A percentile compares a stretch with the other conserved stretches of the same genome.
These are phyloP conservation scores for Lasiodiplodia gonubiensis DNA, from an alignment of 2,329 filamentous ascomycete genomes.

Conservation along the genomic window DNA sequence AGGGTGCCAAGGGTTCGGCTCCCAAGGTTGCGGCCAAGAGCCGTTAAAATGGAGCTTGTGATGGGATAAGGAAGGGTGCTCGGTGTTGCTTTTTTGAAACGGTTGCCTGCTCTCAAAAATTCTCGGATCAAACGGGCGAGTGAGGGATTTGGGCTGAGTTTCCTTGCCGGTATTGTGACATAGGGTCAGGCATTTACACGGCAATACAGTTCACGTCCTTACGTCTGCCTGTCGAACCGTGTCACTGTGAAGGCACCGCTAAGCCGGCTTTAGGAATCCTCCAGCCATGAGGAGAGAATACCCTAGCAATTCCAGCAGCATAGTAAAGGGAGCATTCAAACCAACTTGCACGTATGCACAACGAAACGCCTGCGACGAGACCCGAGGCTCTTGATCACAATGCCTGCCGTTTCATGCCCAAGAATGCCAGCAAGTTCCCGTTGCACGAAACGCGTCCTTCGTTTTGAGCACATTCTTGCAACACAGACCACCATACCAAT, in stretches of 20 bases:
- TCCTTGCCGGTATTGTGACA: constrained; percentile 28
- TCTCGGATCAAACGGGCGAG: constrained; percentile 23
- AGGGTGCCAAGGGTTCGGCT: constrained; percentile 89
- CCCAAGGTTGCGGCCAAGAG: constrained; percentile 84
- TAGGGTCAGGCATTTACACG: constrained; percentile 29
- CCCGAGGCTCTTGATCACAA: not conserved
- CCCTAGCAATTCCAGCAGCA: constrained; percentile 7
- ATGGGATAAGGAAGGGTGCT: constrained; percentile 27
- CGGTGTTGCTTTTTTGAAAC: constrained; percentile 29
- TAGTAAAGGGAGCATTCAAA: not conserved
- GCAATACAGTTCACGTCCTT: constrained; percentile 29
- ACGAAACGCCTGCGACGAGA: not conserved
- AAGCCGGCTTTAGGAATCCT: constrained; percentile 11
- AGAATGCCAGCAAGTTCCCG: too few relatives aligned
- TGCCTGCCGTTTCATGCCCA: not conserved
- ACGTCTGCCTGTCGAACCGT: constrained; percentile 18
- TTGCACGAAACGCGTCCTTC: constrained; percentile 2
- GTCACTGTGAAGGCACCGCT: not conserved
- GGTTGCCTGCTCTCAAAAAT: constrained; percentile 28
- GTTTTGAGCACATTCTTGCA: not conserved
- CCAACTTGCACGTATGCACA: not conserved
- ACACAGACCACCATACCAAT: not conserved
- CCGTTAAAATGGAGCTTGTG: constrained; percentile 66
- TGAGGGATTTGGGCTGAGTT: constrained; percentile 27
- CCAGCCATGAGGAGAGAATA: constrained; percentile 8